These are phyloP conservation scores for Talinum fruticosum DNA, from an alignment of 148 eudicot genomes.

Conservation along the genomic window DNA sequence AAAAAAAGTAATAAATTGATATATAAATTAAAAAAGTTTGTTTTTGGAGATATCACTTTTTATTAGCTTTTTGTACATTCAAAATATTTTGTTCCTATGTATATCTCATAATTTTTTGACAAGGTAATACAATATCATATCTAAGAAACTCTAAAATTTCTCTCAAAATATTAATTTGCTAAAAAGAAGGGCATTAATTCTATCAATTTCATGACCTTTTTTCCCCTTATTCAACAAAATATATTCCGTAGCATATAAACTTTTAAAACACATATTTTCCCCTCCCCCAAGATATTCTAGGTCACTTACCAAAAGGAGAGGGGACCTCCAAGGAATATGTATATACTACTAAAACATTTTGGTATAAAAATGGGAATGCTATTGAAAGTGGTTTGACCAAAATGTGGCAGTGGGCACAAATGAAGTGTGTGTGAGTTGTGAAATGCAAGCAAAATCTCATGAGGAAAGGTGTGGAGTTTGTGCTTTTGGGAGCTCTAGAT, in stretches of 20 bases:
- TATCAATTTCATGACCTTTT: neutral
- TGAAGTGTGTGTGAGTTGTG: neutral
- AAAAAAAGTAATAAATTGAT: too few relatives aligned
- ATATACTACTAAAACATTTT: neutral
- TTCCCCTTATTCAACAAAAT: neutral
- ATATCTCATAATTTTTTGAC: too few relatives aligned
- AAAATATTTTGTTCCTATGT: too few relatives aligned
- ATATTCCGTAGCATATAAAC: neutral
- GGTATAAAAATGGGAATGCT: neutral
- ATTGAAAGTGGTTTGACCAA: constrained; percentile 15
- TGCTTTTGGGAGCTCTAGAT: constrained; percentile 17
- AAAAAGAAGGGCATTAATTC: too few relatives aligned
- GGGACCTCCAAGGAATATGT: neutral
- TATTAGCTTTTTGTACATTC: too few relatives aligned
- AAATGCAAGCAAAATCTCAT: constrained; percentile 2
- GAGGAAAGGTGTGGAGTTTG: constrained; percentile 3
- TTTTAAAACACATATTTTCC: too few relatives aligned
- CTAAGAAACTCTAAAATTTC: too few relatives aligned
- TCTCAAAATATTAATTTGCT: too few relatives aligned
- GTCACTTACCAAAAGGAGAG: neutral
- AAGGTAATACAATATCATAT: too few relatives aligned
- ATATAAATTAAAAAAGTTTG: too few relatives aligned
- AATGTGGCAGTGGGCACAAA: neutral
- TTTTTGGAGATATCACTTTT: too few relatives aligned
- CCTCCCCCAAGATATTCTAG: neutral